Conservation (phyloP, 306 rosid species). For the Quillaja saponaria region DNA sequence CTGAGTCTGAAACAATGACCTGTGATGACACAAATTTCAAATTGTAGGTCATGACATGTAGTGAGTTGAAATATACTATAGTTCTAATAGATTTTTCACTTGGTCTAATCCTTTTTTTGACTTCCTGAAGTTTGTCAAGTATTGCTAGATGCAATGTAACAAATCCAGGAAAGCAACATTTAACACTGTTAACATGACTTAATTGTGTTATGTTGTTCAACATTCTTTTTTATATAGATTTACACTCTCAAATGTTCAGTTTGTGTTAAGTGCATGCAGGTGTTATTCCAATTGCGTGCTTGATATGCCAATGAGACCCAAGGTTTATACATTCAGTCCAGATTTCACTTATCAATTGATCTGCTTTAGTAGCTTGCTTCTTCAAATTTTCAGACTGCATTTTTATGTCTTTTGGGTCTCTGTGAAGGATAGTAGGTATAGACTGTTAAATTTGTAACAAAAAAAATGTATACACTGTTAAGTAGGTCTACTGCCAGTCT, state of each 20-base stretch:
- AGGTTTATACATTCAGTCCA: neutral
- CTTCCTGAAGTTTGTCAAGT: neutral
- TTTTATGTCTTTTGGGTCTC: neutral
- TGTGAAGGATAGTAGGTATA: neutral
- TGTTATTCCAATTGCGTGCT: neutral
- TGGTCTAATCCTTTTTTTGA: neutral
- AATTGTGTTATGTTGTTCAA: no score
- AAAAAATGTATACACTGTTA: neutral
- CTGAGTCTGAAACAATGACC: no score
- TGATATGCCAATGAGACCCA: neutral
- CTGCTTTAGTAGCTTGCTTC: neutral
- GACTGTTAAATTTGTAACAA: neutral
- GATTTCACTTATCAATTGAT: neutral
- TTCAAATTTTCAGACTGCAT: neutral
- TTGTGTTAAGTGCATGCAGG: neutral
- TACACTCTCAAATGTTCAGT: neutral
- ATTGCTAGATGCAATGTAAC: neutral
- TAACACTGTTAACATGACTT: no score
- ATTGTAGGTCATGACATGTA: no score
- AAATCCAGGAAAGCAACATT: no score
- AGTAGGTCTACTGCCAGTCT: slow-evolving; percentile 13
- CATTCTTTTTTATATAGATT: no score
- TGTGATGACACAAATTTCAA: no score
- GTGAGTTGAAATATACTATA: no score
- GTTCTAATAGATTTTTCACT: no score